A percentile compares a stretch with the other conserved stretches of the same genome.
Evolutionary conservation across 805 yeast genomes (phyloP).

Genomic region (Torulaspora quercuum): DNA sequence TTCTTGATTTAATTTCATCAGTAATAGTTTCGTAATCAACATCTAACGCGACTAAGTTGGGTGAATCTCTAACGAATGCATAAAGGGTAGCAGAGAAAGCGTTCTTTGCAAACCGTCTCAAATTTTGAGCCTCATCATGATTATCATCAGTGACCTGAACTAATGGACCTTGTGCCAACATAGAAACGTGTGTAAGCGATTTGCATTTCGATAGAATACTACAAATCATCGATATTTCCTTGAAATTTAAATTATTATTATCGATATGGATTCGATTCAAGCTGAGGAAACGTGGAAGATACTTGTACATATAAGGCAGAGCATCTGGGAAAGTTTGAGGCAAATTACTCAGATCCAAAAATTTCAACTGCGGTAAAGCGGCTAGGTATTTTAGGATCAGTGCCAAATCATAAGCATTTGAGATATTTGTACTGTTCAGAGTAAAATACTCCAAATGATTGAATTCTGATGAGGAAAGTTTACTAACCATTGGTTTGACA

Average conservation of each 20-base stretch:
- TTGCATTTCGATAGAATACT: constrained; percentile 68
- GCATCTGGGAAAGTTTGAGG: constrained; percentile 62
- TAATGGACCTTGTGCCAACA: constrained; percentile 52
- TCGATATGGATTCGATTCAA: constrained; percentile 70
- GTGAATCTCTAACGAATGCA: constrained; percentile 63
- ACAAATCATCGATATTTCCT: constrained; percentile 56
- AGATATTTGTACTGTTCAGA: constrained; percentile 58
- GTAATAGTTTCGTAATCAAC: constrained; percentile 62
- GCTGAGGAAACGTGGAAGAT: constrained; percentile 64
- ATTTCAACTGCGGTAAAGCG: constrained; percentile 56
- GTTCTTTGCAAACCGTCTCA: constrained; percentile 43
- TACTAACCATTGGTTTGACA: constrained; percentile 30
- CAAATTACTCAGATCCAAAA: constrained; percentile 72
- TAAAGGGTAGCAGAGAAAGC: constrained; percentile 63
- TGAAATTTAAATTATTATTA: constrained; percentile 54
- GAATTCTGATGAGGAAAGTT: constrained; percentile 20
- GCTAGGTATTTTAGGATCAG: constrained; percentile 49
- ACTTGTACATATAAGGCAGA: constrained; percentile 53
- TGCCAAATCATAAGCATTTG: constrained; percentile 50
- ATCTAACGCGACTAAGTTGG: constrained; percentile 63
- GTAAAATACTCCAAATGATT: constrained; percentile 49
- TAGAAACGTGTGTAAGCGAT: constrained; percentile 62
- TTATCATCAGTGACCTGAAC: constrained; percentile 4
- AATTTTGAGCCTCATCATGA: constrained; percentile 5
- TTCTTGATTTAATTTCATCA: constrained; percentile 58